phyloP scores from a whole-genome alignment of 1,139 yeast genomes.

The Debaryomyces nepalensis region DNA sequence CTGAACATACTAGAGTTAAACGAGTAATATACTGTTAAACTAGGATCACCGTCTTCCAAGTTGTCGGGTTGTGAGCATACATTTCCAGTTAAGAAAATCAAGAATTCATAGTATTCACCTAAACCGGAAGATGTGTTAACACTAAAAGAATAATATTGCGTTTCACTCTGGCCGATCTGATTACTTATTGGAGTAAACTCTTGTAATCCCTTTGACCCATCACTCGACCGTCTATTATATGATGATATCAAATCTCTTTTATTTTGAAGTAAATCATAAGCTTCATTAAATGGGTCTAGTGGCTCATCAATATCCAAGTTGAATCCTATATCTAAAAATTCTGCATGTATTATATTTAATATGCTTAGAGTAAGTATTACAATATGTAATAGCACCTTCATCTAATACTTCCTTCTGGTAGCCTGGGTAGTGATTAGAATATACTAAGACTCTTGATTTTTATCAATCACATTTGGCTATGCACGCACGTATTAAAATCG shows the following conservation, averaged over 20 bases:
- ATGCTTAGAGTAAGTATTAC: not conserved
- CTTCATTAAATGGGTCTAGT: slow-evolving; percentile 9
- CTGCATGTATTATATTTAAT: slow-evolving; percentile 8
- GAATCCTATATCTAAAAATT: slow-evolving; percentile 16
- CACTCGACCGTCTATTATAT: not conserved
- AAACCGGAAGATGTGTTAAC: slow-evolving; percentile 52
- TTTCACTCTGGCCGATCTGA: slow-evolving; percentile 42
- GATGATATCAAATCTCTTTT: slow-evolving; percentile 3
- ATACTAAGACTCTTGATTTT: not conserved
- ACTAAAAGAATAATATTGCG: slow-evolving; percentile 48
- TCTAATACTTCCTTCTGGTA: slow-evolving; percentile 3
- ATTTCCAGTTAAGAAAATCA: slow-evolving; percentile 65
- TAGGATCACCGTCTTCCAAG: slow-evolving; percentile 32
- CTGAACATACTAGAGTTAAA: slow-evolving; percentile 47
- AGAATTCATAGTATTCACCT: slow-evolving; percentile 54
- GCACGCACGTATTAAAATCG: not conserved
- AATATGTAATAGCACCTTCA: slow-evolving; percentile 4
- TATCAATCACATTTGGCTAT: slow-evolving; percentile 1
- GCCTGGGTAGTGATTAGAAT: not conserved
- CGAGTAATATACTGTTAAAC: slow-evolving; percentile 54
- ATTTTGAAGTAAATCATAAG: not conserved
- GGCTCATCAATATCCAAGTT: slow-evolving; percentile 20
- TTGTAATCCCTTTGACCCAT: slow-evolving; percentile 34
- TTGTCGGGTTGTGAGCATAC: slow-evolving; percentile 55
- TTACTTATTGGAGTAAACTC: slow-evolving; percentile 52